Evolutionary conservation across 345 rosid genomes (phyloP), one percentile per base, ranked within the genome.

Genomic region (Eucalyptus marginata): DNA sequence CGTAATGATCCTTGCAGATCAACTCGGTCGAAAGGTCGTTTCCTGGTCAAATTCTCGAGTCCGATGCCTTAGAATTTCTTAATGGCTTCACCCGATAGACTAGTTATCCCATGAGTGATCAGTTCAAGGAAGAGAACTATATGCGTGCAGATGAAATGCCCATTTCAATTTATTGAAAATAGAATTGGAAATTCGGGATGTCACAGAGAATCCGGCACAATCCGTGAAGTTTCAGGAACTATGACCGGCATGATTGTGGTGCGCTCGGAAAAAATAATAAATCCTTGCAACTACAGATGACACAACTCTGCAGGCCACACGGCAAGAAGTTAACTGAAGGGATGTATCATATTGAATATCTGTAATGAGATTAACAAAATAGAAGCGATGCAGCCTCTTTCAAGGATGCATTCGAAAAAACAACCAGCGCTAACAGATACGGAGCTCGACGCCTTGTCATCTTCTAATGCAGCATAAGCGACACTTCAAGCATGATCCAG

Each of bases 141-240:
- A n/a, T n/a, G n/a, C n/a, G n/a, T n/a, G n/a, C n/a, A n/a, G n/a
- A n/a, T n/a, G n/a, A n/a, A n/a, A n/a, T n/a, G n/a, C n/a, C n/a
- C n/a, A n/a, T n/a, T n/a, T n/a, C n/a, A n/a, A n/a, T n/a, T n/a
- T n/a, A n/a, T n/a, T n/a, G n/a, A n/a, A n/a, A n/a, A n/a, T n/a
- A n/a, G n/a, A n/a, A n/a, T n/a, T n/a, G n/a, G n/a, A n/a, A n/a
- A n/a, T n/a, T n/a, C n/a, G n/a, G n/a, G n/a, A n/a, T n/a, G n/a
- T n/a, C n/a, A n/a, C 88, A 98, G 89, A 89, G 97, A 93, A 91
- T 95, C 99, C 87, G 95, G 93, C 89, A 96, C 95, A 11, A 91
- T 86, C 88, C 95, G 96, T 8, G 96, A 89, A 92, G 94, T 92
- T 90, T 93, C 93, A 44, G 92, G 91, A 90, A 94, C 98, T 96